Evolutionary conservation across 2,329 filamentous ascomycete genomes (phyloP), one percentile per base, ranked within the genome.

Genomic region (Aspergillus fijiensis): DNA sequence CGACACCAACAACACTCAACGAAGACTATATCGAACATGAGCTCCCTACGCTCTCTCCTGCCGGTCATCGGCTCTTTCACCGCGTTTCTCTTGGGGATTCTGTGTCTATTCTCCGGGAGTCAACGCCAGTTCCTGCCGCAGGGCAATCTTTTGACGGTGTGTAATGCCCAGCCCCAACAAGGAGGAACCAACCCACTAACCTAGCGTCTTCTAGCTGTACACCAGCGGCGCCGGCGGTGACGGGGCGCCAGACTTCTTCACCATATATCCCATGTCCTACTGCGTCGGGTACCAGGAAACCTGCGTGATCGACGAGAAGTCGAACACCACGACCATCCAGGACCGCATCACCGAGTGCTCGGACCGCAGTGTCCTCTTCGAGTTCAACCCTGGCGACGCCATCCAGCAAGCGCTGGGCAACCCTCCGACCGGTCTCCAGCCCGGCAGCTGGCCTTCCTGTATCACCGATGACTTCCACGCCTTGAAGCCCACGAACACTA

Each of bases 231-330:
- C 27, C 27, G 31, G 54, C 19, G 58, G 29, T 16, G 16, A n/a
- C 12, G 52, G 52, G 1, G 53, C 52, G 1, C 58, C 58, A 19
- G 58, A 60, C 35, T 60, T 56, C 33, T 60, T 60, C 52, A 49
- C 52, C 25, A 35, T 60, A 2, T 60, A 60, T 14, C 39, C 54
- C 23, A 60, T 60, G 58, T 60, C 58, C 11, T 60, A 60, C 49
- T 60, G 58, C 19, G 53, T 45, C 3, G 53, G 58, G 2, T 50
- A 51, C 16, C 42, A 49, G 4, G 52, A 52, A 10, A 33, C 16
- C 12, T 48, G 47, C 29, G 27, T 33, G 1, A 25, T 51, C 14
- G 50, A 51, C 9, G 57, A 50, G 45, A 55, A 51, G 31, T 52
- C 25, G 27, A 50, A 47, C 33, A 35, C 23, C 33, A 60, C 52